Conservation (phyloP, 2,329 filamentous ascomycete genomes). For the Fusarium citri region DNA sequence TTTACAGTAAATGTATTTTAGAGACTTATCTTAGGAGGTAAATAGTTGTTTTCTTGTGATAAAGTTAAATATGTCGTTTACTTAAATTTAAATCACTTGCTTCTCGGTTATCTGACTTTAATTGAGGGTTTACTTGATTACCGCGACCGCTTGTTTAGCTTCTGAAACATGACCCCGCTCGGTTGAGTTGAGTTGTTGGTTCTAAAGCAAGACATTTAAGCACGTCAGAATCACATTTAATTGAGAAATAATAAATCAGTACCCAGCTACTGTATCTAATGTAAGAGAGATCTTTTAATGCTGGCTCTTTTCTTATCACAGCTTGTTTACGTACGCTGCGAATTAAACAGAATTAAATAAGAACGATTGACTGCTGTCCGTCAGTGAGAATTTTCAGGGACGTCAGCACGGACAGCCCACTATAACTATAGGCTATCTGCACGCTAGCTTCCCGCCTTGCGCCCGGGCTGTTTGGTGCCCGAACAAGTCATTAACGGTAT, state of each 20-base stretch:
- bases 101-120: neutral
- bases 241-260: neutral
- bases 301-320: neutral
- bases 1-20: rapidly evolving
- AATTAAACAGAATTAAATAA: neutral
- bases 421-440: neutral
- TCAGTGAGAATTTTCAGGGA: neutral
- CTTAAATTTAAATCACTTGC: neutral
- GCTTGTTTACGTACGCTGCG: neutral
- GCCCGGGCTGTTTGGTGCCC: neutral
- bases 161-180: slow-evolving; percentile 6
- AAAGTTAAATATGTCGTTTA: rapidly evolving
- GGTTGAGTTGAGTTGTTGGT: neutral
- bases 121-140: neutral
- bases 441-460: neutral
- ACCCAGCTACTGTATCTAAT: no score
- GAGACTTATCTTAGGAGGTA: rapidly evolving
- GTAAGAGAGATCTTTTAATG: neutral
- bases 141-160: neutral
- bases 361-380: neutral
- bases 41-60: rapidly evolving
- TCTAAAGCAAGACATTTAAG: neutral
- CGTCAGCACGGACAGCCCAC: neutral
- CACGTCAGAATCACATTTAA: neutral
- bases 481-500: neutral